Evolutionary conservation across 176 grass and related monocot genomes (phyloP).

Genomic region (Saccharum spontaneum): DNA sequence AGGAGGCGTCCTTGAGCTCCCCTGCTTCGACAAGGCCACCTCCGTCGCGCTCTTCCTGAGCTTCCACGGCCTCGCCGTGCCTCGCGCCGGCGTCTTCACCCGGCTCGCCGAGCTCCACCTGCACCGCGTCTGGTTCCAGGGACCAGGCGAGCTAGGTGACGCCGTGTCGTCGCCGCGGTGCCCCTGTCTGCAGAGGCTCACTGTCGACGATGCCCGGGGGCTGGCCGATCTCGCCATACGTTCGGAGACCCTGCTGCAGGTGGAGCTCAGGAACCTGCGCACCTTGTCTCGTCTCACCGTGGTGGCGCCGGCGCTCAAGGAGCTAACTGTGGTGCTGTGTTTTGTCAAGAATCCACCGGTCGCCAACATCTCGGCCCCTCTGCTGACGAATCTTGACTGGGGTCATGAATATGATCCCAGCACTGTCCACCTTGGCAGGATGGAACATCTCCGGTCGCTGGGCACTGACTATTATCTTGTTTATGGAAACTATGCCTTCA

Average conservation of each 20-base stretch:
- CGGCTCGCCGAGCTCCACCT: no score
- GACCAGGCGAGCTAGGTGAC: no score
- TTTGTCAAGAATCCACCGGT: neutral
- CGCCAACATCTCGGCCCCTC: slow-evolving; percentile 15
- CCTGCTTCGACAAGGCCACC: slow-evolving; percentile 1
- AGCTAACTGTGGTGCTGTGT: neutral
- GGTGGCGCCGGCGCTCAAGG: neutral
- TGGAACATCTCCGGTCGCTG: neutral
- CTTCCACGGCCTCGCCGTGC: neutral
- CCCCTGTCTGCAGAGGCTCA: no score
- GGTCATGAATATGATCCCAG: neutral
- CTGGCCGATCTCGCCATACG: no score
- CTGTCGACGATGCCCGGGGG: no score
- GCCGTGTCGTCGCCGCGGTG: no score
- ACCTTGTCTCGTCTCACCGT: neutral
- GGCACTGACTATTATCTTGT: neutral
- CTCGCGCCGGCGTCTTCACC: no score
- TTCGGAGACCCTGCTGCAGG: no score
- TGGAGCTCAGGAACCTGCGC: neutral
- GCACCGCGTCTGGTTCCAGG: no score
- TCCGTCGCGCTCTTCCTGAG: neutral
- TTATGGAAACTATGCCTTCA: neutral
- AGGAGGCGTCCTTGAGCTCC: neutral
- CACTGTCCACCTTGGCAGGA: neutral
- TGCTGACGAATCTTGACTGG: neutral